These are phyloP conservation scores for Jamesozyma hellenica DNA, from an alignment of 805 yeast genomes.

Conservation along the genomic window DNA sequence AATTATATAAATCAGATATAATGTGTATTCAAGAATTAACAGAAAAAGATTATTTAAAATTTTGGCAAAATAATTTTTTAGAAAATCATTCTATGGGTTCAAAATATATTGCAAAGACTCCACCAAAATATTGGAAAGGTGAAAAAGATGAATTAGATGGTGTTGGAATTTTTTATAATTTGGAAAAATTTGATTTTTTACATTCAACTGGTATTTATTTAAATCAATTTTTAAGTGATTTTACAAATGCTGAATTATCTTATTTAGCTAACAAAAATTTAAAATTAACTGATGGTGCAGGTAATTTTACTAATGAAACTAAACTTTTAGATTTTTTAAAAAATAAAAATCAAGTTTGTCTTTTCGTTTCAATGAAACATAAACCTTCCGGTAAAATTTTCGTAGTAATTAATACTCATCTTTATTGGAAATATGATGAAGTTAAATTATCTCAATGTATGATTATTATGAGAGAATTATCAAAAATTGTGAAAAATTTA, in stretches of 20 bases:
- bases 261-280: constrained; percentile 18
- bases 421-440: constrained; percentile 50
- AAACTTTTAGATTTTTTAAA: constrained; percentile 29
- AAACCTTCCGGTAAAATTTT: constrained; percentile 31
- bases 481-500: constrained; percentile 19
- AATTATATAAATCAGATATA: constrained; percentile 37
- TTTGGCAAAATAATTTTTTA: constrained; percentile 31
- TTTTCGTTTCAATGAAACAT: constrained; percentile 42
- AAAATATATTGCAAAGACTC: constrained; percentile 39
- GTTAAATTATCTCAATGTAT: constrained; percentile 46
- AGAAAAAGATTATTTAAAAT: constrained; percentile 29
- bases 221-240: constrained; percentile 24
- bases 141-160: constrained; percentile 46
- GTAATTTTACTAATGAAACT: constrained; percentile 19
- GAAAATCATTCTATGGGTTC: constrained; percentile 35
- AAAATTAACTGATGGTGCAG: constrained; percentile 25
- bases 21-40: constrained; percentile 55
- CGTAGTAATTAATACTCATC: constrained; percentile 48
- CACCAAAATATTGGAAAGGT: constrained; percentile 44
- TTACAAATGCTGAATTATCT: constrained; percentile 20
- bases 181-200: constrained; percentile 36
- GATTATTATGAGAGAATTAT: constrained; percentile 32
- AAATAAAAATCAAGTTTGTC: constrained; percentile 47
- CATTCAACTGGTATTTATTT: constrained; percentile 30
- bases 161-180: constrained; percentile 44